Evolutionary conservation across 441 rosid genomes (phyloP), one percentile per base, ranked within the genome.

Genomic region (Brassica hybrid): DNA sequence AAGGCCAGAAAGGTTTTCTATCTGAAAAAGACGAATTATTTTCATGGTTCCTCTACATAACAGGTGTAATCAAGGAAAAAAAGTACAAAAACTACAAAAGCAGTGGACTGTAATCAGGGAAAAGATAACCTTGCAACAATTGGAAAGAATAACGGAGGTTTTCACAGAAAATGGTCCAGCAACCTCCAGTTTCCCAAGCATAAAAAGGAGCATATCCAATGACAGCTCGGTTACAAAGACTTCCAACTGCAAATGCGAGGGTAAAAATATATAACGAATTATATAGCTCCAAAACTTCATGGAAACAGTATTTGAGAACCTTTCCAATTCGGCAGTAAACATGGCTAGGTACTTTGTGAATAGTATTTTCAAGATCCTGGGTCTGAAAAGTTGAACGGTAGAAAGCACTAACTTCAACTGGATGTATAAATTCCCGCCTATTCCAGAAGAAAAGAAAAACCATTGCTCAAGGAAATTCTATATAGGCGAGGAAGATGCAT

Each of bases 91-190:
- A 48, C 6, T 71, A 50, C 63, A 32, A 65, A 71, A 59, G 75
- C 45, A 72, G 56, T 72, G 16, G 67, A 73, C 54, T 79, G 17
- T 48, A 36, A 67, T 48, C 60, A 70, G 71, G 68, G 70, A 73
- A 74, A 66, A 12, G 36, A 65, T 48, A 69, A 77, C 72, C 99
- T 91, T 93, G 94, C 98, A 91, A 79, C 89, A 87, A 76, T 91
- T 91, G 76, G 97, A 84, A 78, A 91, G 82, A 81, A 92, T 86
- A 73, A 52, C 74, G 66, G 96, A 78, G 77, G 87, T 89, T 82
- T 86, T 89, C 76, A 90, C 84, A 56, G 94, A 78, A 83, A 87
- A 93, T 25, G 99, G 99, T 80, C 99, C 99, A 72, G 98, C 97
- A 85, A 93, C 78, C 75, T 89, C 84, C 81, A 95, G 81, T 82